Evolutionary conservation across 2,329 filamentous ascomycete species (phyloP).

Genomic region (Cercospora sp.): DNA sequence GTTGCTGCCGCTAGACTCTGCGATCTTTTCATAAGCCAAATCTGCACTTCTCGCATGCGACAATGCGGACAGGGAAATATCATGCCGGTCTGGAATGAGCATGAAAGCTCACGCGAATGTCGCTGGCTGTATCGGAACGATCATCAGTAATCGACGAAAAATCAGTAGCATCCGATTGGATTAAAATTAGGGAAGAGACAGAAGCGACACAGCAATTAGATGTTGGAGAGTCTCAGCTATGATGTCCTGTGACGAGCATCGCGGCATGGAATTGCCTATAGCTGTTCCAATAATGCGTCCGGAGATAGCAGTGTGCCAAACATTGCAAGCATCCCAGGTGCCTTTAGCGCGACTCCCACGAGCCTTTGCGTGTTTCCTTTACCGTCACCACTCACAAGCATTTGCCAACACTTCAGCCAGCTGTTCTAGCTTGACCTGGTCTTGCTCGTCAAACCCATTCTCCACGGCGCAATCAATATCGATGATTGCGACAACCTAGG

Average conservation of each 20-base stretch:
- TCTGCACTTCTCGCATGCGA: not conserved
- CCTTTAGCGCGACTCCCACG: not conserved
- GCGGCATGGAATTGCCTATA: not conserved
- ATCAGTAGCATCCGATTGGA: not conserved
- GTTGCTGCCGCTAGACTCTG: not conserved
- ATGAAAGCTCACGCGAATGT: not conserved
- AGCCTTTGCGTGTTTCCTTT: not conserved
- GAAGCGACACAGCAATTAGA: not conserved
- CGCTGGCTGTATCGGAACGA: not conserved
- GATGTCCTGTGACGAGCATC: not conserved
- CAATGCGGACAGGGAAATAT: not conserved
- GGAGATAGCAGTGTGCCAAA: not conserved
- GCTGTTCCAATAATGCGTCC: not conserved
- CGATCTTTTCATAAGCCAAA: not conserved
- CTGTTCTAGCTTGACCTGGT: constrained; percentile 65
- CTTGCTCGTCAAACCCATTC: constrained; percentile 68
- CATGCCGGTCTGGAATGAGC: not conserved
- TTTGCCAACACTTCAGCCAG: constrained; percentile 61
- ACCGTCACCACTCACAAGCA: constrained; percentile 63
- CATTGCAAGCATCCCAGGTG: not conserved
- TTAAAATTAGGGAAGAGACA: not conserved
- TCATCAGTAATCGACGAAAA: not conserved
- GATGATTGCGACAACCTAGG: constrained; percentile 68
- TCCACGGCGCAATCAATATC: constrained; percentile 73
- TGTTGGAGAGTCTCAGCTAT: not conserved